Conservation (phyloP, 1,284 basidiomycete species). For the Heterobasidion parviporum region DNA sequence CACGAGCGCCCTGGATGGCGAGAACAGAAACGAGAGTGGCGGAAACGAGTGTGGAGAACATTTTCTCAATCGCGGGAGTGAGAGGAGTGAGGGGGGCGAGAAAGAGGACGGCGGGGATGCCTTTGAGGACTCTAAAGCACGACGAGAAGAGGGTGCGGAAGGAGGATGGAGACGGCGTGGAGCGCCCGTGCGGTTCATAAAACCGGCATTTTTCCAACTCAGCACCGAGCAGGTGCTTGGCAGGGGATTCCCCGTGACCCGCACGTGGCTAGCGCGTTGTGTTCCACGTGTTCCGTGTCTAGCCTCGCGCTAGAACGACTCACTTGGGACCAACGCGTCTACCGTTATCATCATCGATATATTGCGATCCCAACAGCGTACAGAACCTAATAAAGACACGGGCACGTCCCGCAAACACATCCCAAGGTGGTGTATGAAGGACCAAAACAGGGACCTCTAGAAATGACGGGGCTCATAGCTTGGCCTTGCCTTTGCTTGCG, state of each 20-base stretch:
- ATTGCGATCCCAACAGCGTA: neutral
- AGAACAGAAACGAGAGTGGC: constrained; percentile 56
- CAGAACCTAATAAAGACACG: neutral
- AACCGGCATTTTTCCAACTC: neutral
- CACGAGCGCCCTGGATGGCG: constrained; percentile 42
- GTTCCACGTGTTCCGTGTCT: neutral
- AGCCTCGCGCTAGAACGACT: neutral
- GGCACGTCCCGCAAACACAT: no score
- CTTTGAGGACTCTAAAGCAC: neutral
- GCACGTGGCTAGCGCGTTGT: neutral
- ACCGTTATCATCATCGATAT: neutral
- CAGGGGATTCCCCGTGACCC: neutral
- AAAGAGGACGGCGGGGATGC: constrained; percentile 19
- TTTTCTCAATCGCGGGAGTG: constrained; percentile 23
- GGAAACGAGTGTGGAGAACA: constrained; percentile 73
- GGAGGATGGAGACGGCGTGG: neutral
- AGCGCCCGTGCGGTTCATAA: no score
- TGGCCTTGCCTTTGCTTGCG: constrained; percentile 57
- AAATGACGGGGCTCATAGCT: constrained; percentile 28
- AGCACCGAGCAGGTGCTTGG: neutral
- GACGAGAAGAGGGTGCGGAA: neutral
- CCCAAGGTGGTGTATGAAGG: no score
- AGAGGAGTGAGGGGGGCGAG: constrained; percentile 18
- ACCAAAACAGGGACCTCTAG: no score
- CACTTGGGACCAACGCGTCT: neutral